A percentile compares a stretch with the other conserved stretches of the same genome.
These are phyloP conservation scores for Aspergillus haitiensis DNA, from an alignment of 495 filamentous ascomycete genomes.

Conservation along the genomic window DNA sequence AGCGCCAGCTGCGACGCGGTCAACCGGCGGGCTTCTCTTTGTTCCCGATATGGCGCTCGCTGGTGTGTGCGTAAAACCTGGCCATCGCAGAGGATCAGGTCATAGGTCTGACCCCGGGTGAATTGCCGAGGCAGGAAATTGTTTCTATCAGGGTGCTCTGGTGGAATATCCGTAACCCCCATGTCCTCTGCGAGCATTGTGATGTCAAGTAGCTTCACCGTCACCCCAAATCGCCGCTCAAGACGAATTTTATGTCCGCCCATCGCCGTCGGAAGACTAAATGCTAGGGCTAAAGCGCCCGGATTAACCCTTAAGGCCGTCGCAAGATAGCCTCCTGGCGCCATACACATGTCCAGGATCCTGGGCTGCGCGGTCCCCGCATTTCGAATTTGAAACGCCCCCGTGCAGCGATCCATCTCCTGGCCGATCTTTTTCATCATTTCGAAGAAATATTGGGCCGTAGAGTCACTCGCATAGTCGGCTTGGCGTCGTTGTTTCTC, in stretches of 20 bases:
- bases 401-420: constrained; percentile 29
- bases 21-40: constrained; percentile 43
- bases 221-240: constrained; percentile 11
- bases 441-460: constrained; percentile 26
- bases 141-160: constrained; percentile 41
- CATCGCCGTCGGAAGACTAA: constrained; percentile 41
- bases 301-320: constrained; percentile 39
- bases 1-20: constrained; percentile 47
- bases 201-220: constrained; percentile 46
- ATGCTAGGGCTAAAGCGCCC: constrained; percentile 35
- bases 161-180: constrained; percentile 42
- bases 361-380: not conserved
- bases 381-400: constrained; percentile 18
- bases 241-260: constrained; percentile 50
- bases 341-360: constrained; percentile 59
- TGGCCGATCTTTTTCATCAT: constrained; percentile 38
- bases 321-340: constrained; percentile 53
- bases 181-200: constrained; percentile 57
- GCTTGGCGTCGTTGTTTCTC: constrained; percentile 34
- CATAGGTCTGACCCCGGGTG: constrained; percentile 34
- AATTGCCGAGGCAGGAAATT: constrained; percentile 38
- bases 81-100: constrained; percentile 60
- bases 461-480: constrained; percentile 28
- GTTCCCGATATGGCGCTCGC: constrained; percentile 42
- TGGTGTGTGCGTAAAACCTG: constrained; percentile 52